phyloP scores from a whole-genome alignment of 108 stramenopile species.

The Pseudonitzschia delicatissima region DNA sequence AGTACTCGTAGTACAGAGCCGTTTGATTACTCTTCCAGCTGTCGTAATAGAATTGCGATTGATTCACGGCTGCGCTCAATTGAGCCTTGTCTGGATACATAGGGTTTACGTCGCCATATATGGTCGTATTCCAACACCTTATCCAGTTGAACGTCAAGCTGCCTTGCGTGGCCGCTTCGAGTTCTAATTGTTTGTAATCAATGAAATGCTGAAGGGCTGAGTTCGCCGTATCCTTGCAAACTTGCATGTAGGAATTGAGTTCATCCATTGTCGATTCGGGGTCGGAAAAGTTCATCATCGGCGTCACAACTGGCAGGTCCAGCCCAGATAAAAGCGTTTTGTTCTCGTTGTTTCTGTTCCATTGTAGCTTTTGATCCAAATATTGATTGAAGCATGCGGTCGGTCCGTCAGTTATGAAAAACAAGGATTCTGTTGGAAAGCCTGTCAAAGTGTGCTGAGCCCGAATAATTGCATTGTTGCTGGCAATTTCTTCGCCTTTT shows the following conservation, averaged over 20 bases:
- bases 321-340: too few species aligned
- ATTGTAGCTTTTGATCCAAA: not conserved
- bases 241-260: not conserved
- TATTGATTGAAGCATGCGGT: conserved; percentile 10
- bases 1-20: conserved; percentile 15
- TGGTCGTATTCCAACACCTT: conserved; percentile 21
- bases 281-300: not conserved
- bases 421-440: not conserved
- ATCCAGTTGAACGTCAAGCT: conserved; percentile 48
- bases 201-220: not conserved
- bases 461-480: conserved; percentile 33
- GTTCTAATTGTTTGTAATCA: not conserved
- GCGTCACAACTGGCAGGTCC: not conserved
- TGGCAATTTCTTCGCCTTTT: conserved; percentile 19
- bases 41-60: conserved; percentile 15
- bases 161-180: not conserved
- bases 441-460: not conserved
- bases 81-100: conserved; percentile 8
- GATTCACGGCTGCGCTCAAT: conserved; percentile 7
- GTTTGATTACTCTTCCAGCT: conserved; percentile 18
- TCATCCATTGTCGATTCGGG: not conserved
- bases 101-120: not conserved
- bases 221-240: not conserved
- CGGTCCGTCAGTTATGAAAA: not conserved
- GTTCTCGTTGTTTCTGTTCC: not conserved